Conservation (phyloP, 768 basidiomycete genomes). For the Boletus rex-veris region DNA sequence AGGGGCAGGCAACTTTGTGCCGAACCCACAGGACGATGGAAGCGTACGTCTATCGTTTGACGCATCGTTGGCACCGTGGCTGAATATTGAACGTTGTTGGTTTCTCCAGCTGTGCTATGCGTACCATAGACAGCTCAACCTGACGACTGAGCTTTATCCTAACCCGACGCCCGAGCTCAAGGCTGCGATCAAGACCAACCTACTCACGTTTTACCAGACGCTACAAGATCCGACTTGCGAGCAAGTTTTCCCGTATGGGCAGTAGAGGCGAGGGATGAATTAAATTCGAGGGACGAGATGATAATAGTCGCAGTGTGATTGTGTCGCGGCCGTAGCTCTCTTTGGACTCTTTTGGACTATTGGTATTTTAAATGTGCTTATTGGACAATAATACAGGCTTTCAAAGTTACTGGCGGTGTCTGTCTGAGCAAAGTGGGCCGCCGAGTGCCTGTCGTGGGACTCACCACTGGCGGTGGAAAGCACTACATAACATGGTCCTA, state of each 20-base stretch:
- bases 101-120: neutral
- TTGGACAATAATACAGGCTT: no score
- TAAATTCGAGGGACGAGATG: no score
- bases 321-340: no score
- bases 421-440: no score
- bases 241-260: slow-evolving; percentile 15
- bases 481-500: no score
- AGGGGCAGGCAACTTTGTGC: slow-evolving; percentile 15
- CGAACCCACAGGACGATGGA: slow-evolving; percentile 4
- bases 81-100: neutral
- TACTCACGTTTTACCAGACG: slow-evolving; percentile 10
- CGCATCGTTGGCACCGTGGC: neutral
- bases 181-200: slow-evolving; percentile 18
- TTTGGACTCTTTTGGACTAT: no score
- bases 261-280: no score
- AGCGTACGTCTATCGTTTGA: slow-evolving; percentile 1
- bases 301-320: no score
- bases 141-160: slow-evolving; percentile 11
- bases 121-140: neutral
- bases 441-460: no score
- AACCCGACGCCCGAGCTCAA: slow-evolving; percentile 14
- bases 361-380: no score
- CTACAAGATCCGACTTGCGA: slow-evolving; percentile 8
- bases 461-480: no score
- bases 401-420: no score